A percentile compares a stretch with the other conserved stretches of the same genome.
These are phyloP conservation scores for Hondaea fermentalgiana DNA, from an alignment of 108 stramenopile genomes.

Conservation along the genomic window DNA sequence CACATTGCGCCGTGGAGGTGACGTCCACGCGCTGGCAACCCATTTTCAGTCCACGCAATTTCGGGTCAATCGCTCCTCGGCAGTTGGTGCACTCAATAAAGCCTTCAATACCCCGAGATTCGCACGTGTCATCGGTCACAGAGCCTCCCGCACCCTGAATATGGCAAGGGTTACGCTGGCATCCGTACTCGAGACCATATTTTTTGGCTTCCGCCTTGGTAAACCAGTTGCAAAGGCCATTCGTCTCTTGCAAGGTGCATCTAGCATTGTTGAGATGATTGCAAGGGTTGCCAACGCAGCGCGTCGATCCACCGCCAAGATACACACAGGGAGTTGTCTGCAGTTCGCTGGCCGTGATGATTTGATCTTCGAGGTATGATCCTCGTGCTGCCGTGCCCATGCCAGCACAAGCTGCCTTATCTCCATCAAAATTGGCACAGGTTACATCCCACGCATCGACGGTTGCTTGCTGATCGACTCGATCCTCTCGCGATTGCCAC, in stretches of 20 bases:
- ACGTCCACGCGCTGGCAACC: background rate
- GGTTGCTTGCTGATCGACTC: background rate
- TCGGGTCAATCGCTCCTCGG: background rate
- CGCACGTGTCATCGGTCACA: background rate
- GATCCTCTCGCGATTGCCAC: background rate
- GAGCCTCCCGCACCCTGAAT: background rate
- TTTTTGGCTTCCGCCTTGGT: background rate
- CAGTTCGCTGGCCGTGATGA: background rate
- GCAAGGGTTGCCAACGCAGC: slow-evolving; percentile 1
- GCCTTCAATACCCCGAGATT: background rate
- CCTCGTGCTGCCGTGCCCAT: background rate
- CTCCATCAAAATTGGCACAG: background rate
- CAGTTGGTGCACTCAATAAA: background rate
- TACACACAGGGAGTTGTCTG: background rate
- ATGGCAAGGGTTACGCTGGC: background rate
- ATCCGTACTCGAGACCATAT: background rate
- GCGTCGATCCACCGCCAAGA: background rate
- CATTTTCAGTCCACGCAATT: background rate
- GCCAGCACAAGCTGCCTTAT: background rate
- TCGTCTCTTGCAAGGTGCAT: background rate
- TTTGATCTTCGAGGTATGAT: background rate
- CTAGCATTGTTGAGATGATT: background rate
- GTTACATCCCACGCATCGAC: background rate
- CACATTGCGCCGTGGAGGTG: background rate
- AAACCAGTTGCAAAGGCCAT: background rate